Conservation (phyloP, 176 grass and related monocot species). For the Rhynchospora breviuscula region DNA sequence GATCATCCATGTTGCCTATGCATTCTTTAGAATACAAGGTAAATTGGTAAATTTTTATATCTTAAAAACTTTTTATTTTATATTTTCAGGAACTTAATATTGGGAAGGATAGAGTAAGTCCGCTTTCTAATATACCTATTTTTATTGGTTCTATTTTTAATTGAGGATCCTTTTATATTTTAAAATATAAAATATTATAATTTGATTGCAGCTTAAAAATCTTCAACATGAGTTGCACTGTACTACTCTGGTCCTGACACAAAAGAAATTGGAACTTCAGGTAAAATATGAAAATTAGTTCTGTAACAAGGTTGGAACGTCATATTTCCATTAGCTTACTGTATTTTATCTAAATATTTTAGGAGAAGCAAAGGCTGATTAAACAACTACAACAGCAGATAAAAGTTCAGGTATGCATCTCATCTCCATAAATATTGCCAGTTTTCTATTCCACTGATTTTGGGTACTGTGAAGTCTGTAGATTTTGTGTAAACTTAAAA, state of each 20-base stretch:
- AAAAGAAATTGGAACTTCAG: conserved; percentile 37
- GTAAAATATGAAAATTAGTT: conserved; percentile 17
- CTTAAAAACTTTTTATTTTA: background rate
- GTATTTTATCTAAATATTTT: background rate
- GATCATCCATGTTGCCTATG: background rate
- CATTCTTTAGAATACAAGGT: conserved; percentile 3
- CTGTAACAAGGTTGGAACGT: background rate
- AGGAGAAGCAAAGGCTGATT: conserved; percentile 7
- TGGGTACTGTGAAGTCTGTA: background rate
- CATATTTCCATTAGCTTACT: background rate
- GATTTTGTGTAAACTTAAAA: background rate
- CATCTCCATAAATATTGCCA: background rate
- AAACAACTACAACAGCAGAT: conserved; percentile 20
- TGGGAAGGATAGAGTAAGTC: conserved; percentile 37
- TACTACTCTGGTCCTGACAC: conserved; percentile 23
- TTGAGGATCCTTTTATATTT: conserved; percentile 6
- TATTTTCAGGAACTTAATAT: conserved; percentile 56
- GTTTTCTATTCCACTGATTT: background rate
- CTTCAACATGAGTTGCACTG: conserved; percentile 64
- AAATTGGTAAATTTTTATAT: background rate
- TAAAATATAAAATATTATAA: background rate
- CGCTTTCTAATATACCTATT: background rate
- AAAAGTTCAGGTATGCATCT: background rate
- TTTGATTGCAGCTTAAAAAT: conserved; percentile 45
- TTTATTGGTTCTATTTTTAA: conserved; percentile 22